Percentiles rank a stretch among this genome's conserved stretches.
phyloP scores from a whole-genome alignment of 257 asterid species.

The Gentiana dahurica region DNA sequence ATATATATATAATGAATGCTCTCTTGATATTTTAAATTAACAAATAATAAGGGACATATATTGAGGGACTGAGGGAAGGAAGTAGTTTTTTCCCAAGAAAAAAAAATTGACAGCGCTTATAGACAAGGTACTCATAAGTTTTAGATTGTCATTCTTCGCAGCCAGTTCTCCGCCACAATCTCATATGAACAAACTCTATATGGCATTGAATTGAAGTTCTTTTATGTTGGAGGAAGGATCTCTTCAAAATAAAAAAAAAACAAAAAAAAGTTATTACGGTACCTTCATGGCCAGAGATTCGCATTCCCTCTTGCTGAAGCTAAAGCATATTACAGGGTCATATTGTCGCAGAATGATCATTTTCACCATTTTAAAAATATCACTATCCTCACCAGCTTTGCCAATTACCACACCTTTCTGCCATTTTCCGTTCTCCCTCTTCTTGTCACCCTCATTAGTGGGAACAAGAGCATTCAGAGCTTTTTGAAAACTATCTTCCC shows the following conservation, averaged over 20 bases:
- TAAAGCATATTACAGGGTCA: slow-evolving; percentile 98
- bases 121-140: too few relatives aligned
- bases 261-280: not conserved
- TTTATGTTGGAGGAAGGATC: not conserved
- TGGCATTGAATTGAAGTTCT: not conserved
- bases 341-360: slow-evolving; percentile 90
- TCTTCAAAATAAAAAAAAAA: too few relatives aligned
- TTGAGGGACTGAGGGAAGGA: too few relatives aligned
- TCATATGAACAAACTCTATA: not conserved
- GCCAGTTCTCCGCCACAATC: too few relatives aligned
- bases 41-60: too few relatives aligned
- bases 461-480: slow-evolving; percentile 78
- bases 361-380: slow-evolving; percentile 95
- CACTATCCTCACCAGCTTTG: slow-evolving; percentile 82
- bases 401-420: slow-evolving; percentile 66
- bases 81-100: too few relatives aligned
- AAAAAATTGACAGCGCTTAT: too few relatives aligned
- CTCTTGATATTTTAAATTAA: too few relatives aligned
- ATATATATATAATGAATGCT: too few relatives aligned
- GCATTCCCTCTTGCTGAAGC: slow-evolving; percentile 99
- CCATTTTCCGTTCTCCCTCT: slow-evolving; percentile 65
- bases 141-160: too few relatives aligned
- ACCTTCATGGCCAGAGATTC: slow-evolving; percentile 99
- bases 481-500: slow-evolving; percentile 96
- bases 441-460: slow-evolving; percentile 40